Evolutionary conservation across 78 protist species (phyloP).

Genomic region (Trichosphaerium sp.): DNA sequence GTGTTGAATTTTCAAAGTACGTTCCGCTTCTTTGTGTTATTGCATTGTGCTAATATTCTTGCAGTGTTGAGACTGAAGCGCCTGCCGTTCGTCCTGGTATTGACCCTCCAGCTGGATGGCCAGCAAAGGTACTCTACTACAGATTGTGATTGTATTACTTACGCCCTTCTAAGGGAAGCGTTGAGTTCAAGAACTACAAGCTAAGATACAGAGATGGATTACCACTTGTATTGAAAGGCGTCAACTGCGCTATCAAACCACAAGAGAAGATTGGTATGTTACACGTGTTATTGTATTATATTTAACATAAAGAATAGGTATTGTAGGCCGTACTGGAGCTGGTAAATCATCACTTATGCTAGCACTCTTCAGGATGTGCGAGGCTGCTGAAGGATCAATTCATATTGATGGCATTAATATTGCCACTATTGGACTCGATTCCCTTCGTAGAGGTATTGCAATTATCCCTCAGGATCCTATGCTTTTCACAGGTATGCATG

Average conservation of each 20-base stretch:
- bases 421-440: constrained; percentile 15
- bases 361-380: constrained; percentile 73
- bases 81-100: neutral
- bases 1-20: neutral
- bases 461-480: constrained; percentile 73
- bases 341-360: constrained; percentile 73
- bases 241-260: constrained; percentile 27
- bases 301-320: constrained; percentile 41
- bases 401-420: constrained; percentile 54
- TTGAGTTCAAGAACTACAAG: constrained; percentile 18
- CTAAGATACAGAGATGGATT: constrained; percentile 67
- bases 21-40: constrained; percentile 8
- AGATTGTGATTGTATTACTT: no score
- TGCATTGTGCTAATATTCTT: constrained; percentile 2
- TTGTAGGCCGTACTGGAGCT: constrained; percentile 93
- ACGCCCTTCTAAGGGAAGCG: constrained; percentile 8
- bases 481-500: neutral
- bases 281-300: neutral
- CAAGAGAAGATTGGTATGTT: constrained; percentile 31
- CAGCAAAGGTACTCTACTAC: no score
- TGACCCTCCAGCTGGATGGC: constrained; percentile 21
- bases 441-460: constrained; percentile 46
- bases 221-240: constrained; percentile 46
- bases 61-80: constrained; percentile 2
- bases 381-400: constrained; percentile 44